Conservation (phyloP, 257 asterid species). For the Ehretia macrophylla region DNA sequence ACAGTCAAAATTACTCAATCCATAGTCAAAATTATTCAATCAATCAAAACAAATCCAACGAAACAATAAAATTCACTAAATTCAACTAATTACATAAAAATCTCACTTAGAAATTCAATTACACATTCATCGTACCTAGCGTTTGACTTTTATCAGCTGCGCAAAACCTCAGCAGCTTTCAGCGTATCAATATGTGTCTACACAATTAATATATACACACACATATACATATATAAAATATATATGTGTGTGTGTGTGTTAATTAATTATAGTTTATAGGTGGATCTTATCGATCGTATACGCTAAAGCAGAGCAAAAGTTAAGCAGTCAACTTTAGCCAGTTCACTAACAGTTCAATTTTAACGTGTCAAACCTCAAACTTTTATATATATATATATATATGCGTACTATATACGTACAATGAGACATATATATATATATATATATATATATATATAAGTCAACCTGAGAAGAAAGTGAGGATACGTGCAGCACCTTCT, state of each 20-base stretch:
- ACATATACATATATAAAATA: too few species aligned
- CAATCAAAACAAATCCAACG: conserved; percentile 2
- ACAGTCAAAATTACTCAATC: neutral
- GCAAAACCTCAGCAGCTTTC: too few species aligned
- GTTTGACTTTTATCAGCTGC: too few species aligned
- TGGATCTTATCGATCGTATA: neutral
- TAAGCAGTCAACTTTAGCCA: neutral
- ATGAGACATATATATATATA: neutral
- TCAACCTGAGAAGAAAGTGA: neutral
- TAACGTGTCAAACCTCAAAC: conserved; percentile 1
- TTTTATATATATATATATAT: neutral
- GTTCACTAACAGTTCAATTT: neutral
- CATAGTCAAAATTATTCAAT: neutral
- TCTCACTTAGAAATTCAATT: too few species aligned
- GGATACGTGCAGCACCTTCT: neutral
- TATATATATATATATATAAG: neutral
- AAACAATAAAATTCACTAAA: neutral
- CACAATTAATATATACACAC: neutral
- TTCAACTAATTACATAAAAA: neutral
- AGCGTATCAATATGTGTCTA: neutral
- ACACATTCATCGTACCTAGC: too few species aligned
- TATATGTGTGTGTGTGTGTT: too few species aligned
- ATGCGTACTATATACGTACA: too few species aligned
- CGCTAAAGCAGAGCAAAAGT: neutral
- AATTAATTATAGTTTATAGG: neutral